A percentile compares a stretch with the other conserved stretches of the same genome.
phyloP scores from a whole-genome alignment of 2,329 filamentous ascomycete species.

The Saccharata proteae region DNA sequence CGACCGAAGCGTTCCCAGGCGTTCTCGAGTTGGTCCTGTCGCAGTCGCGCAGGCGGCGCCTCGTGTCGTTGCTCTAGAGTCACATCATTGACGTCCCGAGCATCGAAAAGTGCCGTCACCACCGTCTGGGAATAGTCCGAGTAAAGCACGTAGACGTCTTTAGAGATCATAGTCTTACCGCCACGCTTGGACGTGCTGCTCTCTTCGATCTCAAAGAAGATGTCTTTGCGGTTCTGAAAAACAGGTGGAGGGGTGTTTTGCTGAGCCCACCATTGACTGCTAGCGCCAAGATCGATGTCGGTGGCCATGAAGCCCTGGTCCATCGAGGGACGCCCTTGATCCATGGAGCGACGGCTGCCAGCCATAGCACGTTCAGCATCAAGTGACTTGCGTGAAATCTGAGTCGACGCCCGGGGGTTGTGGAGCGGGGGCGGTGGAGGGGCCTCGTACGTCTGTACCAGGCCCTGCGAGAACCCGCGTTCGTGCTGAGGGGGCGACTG shows the following conservation, averaged over 20 bases:
- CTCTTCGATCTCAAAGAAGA: constrained; percentile 74
- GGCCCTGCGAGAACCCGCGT: too few relatives aligned
- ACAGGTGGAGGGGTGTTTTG: constrained; percentile 66
- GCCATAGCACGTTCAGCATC: constrained; percentile 47
- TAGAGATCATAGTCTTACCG: constrained; percentile 59
- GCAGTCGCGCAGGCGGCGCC: constrained; percentile 63
- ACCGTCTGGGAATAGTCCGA: constrained; percentile 94
- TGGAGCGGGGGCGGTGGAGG: constrained; percentile 24
- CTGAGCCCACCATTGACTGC: constrained; percentile 79
- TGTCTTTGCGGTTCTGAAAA: constrained; percentile 70
- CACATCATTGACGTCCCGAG: constrained; percentile 59
- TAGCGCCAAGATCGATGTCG: constrained; percentile 66
- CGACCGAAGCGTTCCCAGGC: constrained; percentile 72
- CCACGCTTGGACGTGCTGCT: constrained; percentile 56
- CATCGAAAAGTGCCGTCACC: constrained; percentile 68
- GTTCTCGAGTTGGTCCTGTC: constrained; percentile 86
- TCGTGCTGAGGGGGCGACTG: constrained; percentile 25
- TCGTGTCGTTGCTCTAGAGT: constrained; percentile 79
- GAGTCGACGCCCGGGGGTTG: constrained; percentile 9
- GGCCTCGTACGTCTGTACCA: constrained; percentile 19
- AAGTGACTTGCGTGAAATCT: constrained; percentile 44
- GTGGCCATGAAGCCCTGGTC: constrained; percentile 78
- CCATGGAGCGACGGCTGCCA: constrained; percentile 53
- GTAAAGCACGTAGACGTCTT: constrained; percentile 78
- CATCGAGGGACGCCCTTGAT: constrained; percentile 59